Percentiles rank a stretch among this genome's conserved stretches.
These are phyloP conservation scores for Xerocomellus amylosporus DNA, from an alignment of 768 basidiomycete species.

Conservation along the genomic window DNA sequence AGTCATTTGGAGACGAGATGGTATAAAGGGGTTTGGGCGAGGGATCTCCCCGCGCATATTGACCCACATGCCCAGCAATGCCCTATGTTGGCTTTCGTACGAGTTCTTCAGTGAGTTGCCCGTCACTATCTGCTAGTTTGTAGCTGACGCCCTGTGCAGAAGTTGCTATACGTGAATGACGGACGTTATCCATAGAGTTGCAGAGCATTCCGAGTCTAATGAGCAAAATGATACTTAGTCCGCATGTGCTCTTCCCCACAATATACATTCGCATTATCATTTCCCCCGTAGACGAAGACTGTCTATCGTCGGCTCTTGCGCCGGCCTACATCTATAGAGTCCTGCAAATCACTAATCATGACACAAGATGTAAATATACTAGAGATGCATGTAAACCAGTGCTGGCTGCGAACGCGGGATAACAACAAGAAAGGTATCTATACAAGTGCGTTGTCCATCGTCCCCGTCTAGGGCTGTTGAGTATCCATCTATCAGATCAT, in stretches of 20 bases:
- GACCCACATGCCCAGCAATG: constrained; percentile 96
- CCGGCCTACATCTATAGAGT: background rate
- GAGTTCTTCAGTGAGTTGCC: constrained; percentile 92
- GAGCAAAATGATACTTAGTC: background rate
- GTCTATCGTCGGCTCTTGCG: background rate
- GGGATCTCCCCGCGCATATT: constrained; percentile 89
- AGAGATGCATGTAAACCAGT: background rate
- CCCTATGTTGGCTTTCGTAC: constrained; percentile 95
- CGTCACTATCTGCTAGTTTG: background rate
- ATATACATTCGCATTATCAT: constrained; percentile 20
- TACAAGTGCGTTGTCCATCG: constrained; percentile 4
- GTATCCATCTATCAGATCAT: constrained; percentile 3
- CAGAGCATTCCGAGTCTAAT: constrained; percentile 7
- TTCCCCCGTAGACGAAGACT: background rate
- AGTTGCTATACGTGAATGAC: constrained; percentile 56
- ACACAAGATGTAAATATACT: background rate
- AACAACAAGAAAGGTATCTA: constrained; percentile 5
- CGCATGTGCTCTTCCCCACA: constrained; percentile 6
- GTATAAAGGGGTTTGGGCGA: constrained; percentile 78
- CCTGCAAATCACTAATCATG: background rate
- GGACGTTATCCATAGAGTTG: constrained; percentile 19
- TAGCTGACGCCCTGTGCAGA: constrained; percentile 39
- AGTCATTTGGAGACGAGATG: constrained; percentile 86
- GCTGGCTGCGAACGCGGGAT: background rate
- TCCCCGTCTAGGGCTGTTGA: background rate